Evolutionary conservation across 352 stramenopile species (phyloP), one percentile per base, ranked within the genome.

Genomic region (Blastocystis sp.): DNA sequence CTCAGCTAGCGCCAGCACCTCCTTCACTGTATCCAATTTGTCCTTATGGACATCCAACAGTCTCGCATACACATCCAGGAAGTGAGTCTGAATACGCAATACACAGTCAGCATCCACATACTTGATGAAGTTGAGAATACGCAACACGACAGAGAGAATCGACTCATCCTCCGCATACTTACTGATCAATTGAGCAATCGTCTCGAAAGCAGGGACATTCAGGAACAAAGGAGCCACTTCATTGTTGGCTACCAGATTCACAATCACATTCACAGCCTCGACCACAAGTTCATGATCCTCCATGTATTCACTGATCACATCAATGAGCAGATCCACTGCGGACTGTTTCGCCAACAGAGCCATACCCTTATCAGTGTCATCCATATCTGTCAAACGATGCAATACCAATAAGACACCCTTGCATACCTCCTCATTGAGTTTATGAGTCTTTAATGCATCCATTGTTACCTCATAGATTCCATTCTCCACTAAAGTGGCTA

Each of bases 31-130:
- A 44, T 84, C 73, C 22, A 56, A 27, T 51, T 84, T 33, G 30
- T 84, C 73, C 22, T 66, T 84, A 56, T 84, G 53, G 48, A 54
- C 53, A 44, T 64, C 48, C 51, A 84, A 2, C 73, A 84, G 73
- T n/a, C 35, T 24, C 1, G 73, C 48, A 56, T 84, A 84, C 73
- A 84, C 73, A 22, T 66, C 53, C 73, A 84, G 73, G 56, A 69
- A 84, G 53, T 68, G 44, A 27, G 73, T 68, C 73, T 84, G 51
- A 35, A 84, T 84, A 57, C 73, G 73, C 51, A 84, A 40, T 57
- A 57, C 27, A 57, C 73, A 84, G 51, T 84, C 53, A 27, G 37
- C 11, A 56, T 84, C 73, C 42, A 84, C 53, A 53, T 30, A 42
- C 42, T 84, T 60, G 42, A 84, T 64, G 73, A 54, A 84, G 53